Evolutionary conservation across 2,329 filamentous ascomycete species (phyloP).

Genomic region (Ceratocystis papillata): DNA sequence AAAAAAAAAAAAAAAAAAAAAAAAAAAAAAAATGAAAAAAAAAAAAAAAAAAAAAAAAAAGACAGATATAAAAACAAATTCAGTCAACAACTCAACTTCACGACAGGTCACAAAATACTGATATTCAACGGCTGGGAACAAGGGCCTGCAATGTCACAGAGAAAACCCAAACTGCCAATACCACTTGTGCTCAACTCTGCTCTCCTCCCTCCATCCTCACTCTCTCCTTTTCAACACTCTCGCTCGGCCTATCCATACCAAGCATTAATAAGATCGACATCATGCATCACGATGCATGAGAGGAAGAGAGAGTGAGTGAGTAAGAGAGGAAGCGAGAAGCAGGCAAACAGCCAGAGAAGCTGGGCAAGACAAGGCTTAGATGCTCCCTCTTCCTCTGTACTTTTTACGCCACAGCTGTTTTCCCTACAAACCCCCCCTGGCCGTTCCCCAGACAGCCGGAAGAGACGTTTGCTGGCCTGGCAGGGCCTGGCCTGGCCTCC

Average conservation of each 20-base stretch:
- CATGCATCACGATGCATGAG: conserved; percentile 5
- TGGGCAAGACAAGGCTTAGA: neutral
- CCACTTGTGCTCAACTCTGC: neutral
- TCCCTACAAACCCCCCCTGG: neutral
- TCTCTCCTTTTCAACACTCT: neutral
- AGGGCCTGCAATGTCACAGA: neutral
- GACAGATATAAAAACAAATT: too few species aligned
- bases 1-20: conserved; percentile 1
- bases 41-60: neutral
- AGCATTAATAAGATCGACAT: conserved; percentile 6
- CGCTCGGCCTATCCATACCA: neutral
- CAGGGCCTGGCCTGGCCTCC: neutral
- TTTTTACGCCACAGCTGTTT: neutral
- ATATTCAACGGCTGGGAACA: neutral
- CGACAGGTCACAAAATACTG: too few species aligned
- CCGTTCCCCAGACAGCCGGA: conserved; percentile 13
- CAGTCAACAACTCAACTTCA: too few species aligned
- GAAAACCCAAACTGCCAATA: too few species aligned
- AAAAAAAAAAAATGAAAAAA: conserved; percentile 1
- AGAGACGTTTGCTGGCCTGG: neutral
- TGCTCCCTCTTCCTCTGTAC: neutral
- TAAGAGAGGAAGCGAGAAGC: neutral
- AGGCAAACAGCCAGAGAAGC: neutral
- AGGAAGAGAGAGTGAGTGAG: too few species aligned
- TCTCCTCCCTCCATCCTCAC: neutral